Percentiles rank a stretch among this genome's conserved stretches.
phyloP scores from a whole-genome alignment of 2,329 filamentous ascomycete species.

The Diaporthe amygdali region DNA sequence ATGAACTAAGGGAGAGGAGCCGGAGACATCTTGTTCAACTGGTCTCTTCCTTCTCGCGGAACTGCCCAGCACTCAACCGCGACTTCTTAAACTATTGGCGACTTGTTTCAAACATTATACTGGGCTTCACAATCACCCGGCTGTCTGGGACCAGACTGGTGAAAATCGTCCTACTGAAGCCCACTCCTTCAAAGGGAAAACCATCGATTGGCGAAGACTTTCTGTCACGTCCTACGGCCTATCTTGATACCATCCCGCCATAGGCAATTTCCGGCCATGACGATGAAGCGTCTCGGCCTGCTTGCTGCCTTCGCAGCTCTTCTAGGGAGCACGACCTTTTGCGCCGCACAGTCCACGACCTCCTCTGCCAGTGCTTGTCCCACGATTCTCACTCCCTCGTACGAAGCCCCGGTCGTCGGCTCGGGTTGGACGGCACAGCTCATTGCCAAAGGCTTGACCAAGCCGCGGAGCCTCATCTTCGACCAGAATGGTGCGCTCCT shows the following conservation, averaged over 20 bases:
- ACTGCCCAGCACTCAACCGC: neutral
- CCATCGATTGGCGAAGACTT: neutral
- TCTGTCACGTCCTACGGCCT: too few relatives aligned
- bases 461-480: slow-evolving; percentile 51
- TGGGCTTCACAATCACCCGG: neutral
- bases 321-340: neutral
- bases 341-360: slow-evolving; percentile 12
- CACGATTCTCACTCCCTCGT: slow-evolving; percentile 31
- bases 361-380: slow-evolving; percentile 28
- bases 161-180: neutral
- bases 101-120: neutral
- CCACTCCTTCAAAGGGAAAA: neutral
- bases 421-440: slow-evolving; percentile 41
- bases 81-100: neutral
- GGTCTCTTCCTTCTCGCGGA: neutral
- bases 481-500: slow-evolving; percentile 51
- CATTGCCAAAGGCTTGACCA: slow-evolving; percentile 37
- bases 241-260: neutral
- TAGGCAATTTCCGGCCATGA: neutral
- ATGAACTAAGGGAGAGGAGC: neutral
- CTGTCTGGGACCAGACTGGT: neutral
- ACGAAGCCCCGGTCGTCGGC: slow-evolving; percentile 35
- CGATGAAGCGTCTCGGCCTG: neutral
- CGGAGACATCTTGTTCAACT: neutral
- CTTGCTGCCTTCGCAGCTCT: neutral